Evolutionary conservation across 2,329 filamentous ascomycete genomes (phyloP).

Genomic region (Sporothrix pallida): DNA sequence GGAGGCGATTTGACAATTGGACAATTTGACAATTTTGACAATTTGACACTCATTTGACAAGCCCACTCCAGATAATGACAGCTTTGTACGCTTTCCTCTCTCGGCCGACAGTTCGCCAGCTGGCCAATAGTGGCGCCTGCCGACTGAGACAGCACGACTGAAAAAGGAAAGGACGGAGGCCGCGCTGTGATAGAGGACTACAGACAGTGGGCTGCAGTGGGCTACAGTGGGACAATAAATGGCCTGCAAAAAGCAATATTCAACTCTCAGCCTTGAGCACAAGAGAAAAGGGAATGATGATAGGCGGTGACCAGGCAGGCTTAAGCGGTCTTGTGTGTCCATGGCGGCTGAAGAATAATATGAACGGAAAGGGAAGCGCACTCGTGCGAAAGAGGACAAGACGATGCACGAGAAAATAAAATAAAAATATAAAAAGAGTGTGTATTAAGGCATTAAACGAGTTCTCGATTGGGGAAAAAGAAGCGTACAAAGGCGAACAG

Average conservation of each 20-base stretch:
- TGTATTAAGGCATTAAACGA: not conserved
- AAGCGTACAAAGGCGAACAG: slow-evolving; percentile 1
- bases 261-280: not conserved
- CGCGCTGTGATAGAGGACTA: not conserved
- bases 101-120: not conserved
- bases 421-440: not conserved
- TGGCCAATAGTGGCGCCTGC: not conserved
- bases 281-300: slow-evolving; percentile 8
- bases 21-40: not conserved
- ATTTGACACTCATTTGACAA: no score
- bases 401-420: not conserved
- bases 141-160: not conserved
- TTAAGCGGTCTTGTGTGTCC: not conserved
- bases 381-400: no score
- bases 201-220: not conserved
- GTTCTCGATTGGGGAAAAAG: not conserved
- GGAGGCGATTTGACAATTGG: not conserved
- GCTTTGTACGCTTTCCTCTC: not conserved
- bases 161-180: not conserved
- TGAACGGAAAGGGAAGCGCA: not conserved
- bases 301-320: not conserved
- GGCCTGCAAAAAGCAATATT: not conserved
- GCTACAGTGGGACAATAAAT: not conserved
- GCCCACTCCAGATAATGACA: no score
- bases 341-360: slow-evolving; percentile 10